Evolutionary conservation across 371 early-diverging fungal genomes (phyloP), one percentile per base, ranked within the genome.

Genomic region (Syncephalis plumigaleata): DNA sequence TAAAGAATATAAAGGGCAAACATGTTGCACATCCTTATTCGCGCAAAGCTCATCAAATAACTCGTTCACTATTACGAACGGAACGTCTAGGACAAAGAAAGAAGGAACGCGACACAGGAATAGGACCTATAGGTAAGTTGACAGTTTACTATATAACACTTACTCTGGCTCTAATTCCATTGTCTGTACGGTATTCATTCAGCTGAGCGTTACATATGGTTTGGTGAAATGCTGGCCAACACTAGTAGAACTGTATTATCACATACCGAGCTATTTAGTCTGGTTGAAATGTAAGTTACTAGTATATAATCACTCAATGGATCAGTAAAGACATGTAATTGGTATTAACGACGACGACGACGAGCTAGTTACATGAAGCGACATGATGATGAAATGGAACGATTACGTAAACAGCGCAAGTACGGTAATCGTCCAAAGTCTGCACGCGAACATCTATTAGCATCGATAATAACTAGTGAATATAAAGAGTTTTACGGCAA

Each of bases 131-230:
- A 11, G 43, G 43, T 43, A 43, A 20, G n/a, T n/a, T n/a, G n/a
- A n/a, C n/a, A n/a, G n/a, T n/a, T n/a, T n/a, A n/a, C n/a, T n/a
- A n/a, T n/a, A n/a, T n/a, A n/a, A n/a, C n/a, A n/a, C n/a, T n/a
- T n/a, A n/a, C n/a, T n/a, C n/a, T n/a, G n/a, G n/a, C n/a, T n/a
- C n/a, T n/a, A n/a, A n/a, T n/a, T n/a, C 17, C 15, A 15, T 40
- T 8, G 4, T 20, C n/a, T 8, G 5, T 17, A 17, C n/a, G 17
- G 21, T 21, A 21, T 18, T 5, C 40, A 37, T 40, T 40, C 24
- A 55, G 67, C 64, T 13, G 72, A 73, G n/a, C 60, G 73, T 45
- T 65, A 70, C 62, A 47, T 76, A 11, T 76, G 73, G 77, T 76
- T 76, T 50, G 63, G 73, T 38, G 69, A 65, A 54, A 67, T 68